Percentiles rank a stretch among this genome's conserved stretches.
Evolutionary conservation across 306 rosid genomes (phyloP).

Genomic region (Acmispon strigosus): DNA sequence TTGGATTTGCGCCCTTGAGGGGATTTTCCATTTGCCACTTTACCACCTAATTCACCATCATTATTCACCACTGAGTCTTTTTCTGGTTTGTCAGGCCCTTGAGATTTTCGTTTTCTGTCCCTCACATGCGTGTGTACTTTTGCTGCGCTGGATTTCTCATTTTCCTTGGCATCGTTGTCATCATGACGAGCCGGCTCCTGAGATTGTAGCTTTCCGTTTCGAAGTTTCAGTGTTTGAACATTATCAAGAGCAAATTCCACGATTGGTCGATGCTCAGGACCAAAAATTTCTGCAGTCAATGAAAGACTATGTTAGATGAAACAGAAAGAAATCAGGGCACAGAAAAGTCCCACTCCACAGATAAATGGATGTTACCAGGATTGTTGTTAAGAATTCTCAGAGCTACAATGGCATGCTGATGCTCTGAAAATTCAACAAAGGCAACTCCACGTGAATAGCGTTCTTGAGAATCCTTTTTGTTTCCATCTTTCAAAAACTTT

Average conservation of each 20-base stretch:
- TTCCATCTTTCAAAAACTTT: conserved; percentile 70
- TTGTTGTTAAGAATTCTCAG: conserved; percentile 90
- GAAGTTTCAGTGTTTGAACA: conserved; percentile 61
- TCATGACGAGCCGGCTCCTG: conserved; percentile 32
- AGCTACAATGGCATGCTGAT: conserved; percentile 96
- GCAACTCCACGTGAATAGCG: conserved; percentile 86
- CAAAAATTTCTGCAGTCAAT: conserved; percentile 62
- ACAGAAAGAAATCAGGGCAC: background rate
- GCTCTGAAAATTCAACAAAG: conserved; percentile 88
- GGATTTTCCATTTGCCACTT: conserved; percentile 24
- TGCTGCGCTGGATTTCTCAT: conserved; percentile 1
- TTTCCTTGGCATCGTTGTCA: background rate
- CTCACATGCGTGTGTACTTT: conserved; percentile 24
- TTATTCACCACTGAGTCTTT: conserved; percentile 23
- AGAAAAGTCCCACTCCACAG: background rate
- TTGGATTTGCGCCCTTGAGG: conserved; percentile 33
- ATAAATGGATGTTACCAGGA: conserved; percentile 60
- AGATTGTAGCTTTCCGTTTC: conserved; percentile 52
- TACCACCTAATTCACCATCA: conserved; percentile 22
- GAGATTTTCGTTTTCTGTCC: conserved; percentile 43
- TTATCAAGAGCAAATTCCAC: conserved; percentile 94
- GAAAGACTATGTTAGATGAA: conserved; percentile 7
- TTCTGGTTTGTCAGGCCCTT: conserved; percentile 25
- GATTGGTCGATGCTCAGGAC: conserved; percentile 83
- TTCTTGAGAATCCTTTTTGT: conserved; percentile 51